Conservation (phyloP, 2,329 filamentous ascomycete species). For the Stemphylium beticola region DNA sequence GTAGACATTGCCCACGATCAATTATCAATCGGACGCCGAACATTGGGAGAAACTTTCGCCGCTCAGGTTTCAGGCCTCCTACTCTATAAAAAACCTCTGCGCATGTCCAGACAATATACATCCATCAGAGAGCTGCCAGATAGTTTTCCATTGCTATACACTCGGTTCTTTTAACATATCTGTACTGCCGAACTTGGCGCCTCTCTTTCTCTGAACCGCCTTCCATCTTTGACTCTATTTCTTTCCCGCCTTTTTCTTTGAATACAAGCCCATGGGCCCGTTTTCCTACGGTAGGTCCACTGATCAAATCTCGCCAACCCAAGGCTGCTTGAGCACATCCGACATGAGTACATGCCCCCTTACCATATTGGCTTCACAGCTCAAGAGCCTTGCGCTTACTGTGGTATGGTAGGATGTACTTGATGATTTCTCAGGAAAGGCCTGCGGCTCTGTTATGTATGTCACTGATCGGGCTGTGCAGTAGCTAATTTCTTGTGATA, state of each 20-base stretch:
- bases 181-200: neutral
- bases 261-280: neutral
- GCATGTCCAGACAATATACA: neutral
- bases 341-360: constrained; percentile 1
- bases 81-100: neutral
- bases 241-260: neutral
- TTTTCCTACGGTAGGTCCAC: neutral
- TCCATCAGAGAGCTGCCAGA: constrained; percentile 7
- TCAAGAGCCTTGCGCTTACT: neutral
- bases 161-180: constrained; percentile 5
- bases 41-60: neutral
- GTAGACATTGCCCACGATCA: constrained; percentile 4
- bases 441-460: neutral
- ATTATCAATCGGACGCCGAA: constrained; percentile 9
- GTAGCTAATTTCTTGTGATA: neutral
- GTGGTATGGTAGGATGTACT: too few relatives aligned
- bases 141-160: constrained; percentile 1
- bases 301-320: constrained; percentile 2
- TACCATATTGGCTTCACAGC: too few relatives aligned
- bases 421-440: neutral
- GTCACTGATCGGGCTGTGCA: neutral
- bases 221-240: neutral
- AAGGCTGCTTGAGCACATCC: neutral
- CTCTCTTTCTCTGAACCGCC: neutral
- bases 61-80: neutral